Conservation (phyloP, 2,329 filamentous ascomycete genomes). For the Colletotrichum sp. region DNA sequence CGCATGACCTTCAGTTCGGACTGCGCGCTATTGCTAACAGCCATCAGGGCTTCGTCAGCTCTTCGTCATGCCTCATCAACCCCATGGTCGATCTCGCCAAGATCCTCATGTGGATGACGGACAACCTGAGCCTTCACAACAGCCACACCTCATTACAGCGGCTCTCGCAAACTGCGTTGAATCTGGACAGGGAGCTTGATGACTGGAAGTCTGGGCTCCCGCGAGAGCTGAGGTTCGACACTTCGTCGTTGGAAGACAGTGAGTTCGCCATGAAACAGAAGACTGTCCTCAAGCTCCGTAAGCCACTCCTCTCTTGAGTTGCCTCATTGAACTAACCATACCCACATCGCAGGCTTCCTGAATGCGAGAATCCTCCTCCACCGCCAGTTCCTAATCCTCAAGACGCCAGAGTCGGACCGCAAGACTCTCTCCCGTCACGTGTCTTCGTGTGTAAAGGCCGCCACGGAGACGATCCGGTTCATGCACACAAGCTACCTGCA, state of each 20-base stretch:
- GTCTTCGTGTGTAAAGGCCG: not conserved
- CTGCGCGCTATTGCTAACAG: fast-evolving
- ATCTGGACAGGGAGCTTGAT: conserved; percentile 1
- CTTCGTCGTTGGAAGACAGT: conserved; percentile 11
- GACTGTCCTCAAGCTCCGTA: conserved; percentile 14
- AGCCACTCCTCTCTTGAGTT: fast-evolving
- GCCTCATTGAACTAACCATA: not conserved
- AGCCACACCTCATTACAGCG: conserved; percentile 10
- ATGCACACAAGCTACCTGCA: conserved; percentile 19
- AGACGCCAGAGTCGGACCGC: not conserved
- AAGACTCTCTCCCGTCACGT: conserved; percentile 5
- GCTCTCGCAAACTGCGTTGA: conserved; percentile 9
- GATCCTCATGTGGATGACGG: conserved; percentile 20
- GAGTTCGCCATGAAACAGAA: conserved; percentile 19
- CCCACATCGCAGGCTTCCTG: not conserved
- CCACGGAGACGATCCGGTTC: conserved; percentile 10
- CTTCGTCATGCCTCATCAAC: conserved; percentile 11
- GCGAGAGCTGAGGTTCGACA: not conserved
- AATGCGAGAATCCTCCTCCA: conserved; percentile 12
- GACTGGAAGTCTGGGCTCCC: conserved; percentile 12
- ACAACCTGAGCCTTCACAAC: conserved; percentile 10
- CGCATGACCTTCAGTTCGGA: fast-evolving
- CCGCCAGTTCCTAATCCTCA: conserved; percentile 12
- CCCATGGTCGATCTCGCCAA: conserved; percentile 17
- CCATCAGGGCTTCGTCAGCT: conserved; percentile 4